A percentile compares a stretch with the other conserved stretches of the same genome.
These are phyloP conservation scores for Millerago galiae DNA, from an alignment of 805 yeast genomes.

Conservation along the genomic window DNA sequence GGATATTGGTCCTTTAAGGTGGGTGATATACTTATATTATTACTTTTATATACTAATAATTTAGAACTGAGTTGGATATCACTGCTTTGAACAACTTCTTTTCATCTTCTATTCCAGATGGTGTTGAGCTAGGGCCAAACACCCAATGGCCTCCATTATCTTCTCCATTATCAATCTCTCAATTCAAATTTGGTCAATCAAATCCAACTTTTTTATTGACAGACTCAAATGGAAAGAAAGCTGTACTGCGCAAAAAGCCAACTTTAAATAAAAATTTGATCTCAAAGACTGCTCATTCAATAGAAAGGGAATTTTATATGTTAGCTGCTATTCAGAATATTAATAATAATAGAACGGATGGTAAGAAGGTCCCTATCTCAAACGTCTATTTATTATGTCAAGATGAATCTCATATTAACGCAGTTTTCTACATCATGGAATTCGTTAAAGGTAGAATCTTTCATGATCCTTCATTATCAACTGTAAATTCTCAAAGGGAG, in stretches of 20 bases:
- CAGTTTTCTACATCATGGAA: slow-evolving; percentile 56
- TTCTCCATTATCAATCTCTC: slow-evolving; percentile 35
- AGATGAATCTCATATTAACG: slow-evolving; percentile 47
- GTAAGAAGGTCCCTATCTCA: slow-evolving; percentile 46
- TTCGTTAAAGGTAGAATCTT: slow-evolving; percentile 51
- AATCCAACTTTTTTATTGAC: slow-evolving; percentile 52
- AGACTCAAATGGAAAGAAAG: slow-evolving; percentile 33
- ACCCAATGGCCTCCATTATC: slow-evolving; percentile 17
- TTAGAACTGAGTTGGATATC: slow-evolving; percentile 24
- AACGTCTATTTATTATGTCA: slow-evolving; percentile 45
- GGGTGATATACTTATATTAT: too few relatives aligned
- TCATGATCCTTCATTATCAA: slow-evolving; percentile 42
- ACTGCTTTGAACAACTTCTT: slow-evolving; percentile 24
- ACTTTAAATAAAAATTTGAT: slow-evolving; percentile 41
- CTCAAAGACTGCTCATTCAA: slow-evolving; percentile 53
- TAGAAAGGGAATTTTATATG: slow-evolving; percentile 54
- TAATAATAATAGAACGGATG: slow-evolving; percentile 13
- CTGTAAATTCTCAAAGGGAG: slow-evolving; percentile 25
- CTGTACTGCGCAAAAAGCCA: slow-evolving; percentile 54
- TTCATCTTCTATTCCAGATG: slow-evolving; percentile 3
- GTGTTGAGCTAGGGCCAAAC: slow-evolving; percentile 13
- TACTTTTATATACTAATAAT: neutral
- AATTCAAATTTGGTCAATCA: slow-evolving; percentile 57
- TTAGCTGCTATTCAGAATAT: slow-evolving; percentile 30
- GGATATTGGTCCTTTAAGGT: slow-evolving; percentile 22